Evolutionary conservation across 225 moss, liverwort and hornwort genomes (phyloP).

Genomic region (Bryoerythrophyllum caledonicum): DNA sequence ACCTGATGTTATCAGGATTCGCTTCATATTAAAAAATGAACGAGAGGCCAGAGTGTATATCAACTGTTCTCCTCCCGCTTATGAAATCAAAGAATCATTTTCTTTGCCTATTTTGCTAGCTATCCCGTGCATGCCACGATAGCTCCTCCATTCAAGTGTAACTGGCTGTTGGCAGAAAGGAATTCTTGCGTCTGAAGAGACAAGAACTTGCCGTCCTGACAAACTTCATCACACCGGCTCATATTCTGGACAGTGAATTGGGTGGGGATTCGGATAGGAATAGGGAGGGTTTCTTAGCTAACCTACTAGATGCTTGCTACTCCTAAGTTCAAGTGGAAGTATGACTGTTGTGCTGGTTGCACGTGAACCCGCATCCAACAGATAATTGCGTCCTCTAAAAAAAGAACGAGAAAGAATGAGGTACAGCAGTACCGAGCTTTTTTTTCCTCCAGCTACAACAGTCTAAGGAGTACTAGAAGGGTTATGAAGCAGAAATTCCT

Average conservation of each 20-base stretch:
- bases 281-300: constrained; percentile 19
- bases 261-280: constrained; percentile 16
- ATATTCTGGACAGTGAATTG: constrained; percentile 22
- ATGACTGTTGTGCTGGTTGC: constrained; percentile 14
- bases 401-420: constrained; percentile 37
- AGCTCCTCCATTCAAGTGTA: constrained; percentile 5
- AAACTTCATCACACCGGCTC: constrained; percentile 12
- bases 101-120: constrained; percentile 12
- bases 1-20: constrained; percentile 12
- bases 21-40: constrained; percentile 42
- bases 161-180: constrained; percentile 14
- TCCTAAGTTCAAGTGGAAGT: constrained; percentile 26
- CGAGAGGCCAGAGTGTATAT: constrained; percentile 52
- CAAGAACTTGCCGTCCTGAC: constrained; percentile 6
- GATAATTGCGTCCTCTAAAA: constrained; percentile 33
- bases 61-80: constrained; percentile 52
- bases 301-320: constrained; percentile 37
- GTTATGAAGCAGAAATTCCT: constrained; percentile 56
- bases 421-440: constrained; percentile 25
- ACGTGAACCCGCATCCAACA: constrained; percentile 29
- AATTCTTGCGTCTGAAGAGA: constrained; percentile 6
- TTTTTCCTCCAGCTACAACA: constrained; percentile 13
- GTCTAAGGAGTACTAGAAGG: constrained; percentile 14
- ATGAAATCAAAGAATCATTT: constrained; percentile 32
- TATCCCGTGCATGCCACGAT: constrained; percentile 14